Evolutionary conservation across 306 rosid genomes (phyloP), one percentile per base, ranked within the genome.

Genomic region (Castanea crenata): DNA sequence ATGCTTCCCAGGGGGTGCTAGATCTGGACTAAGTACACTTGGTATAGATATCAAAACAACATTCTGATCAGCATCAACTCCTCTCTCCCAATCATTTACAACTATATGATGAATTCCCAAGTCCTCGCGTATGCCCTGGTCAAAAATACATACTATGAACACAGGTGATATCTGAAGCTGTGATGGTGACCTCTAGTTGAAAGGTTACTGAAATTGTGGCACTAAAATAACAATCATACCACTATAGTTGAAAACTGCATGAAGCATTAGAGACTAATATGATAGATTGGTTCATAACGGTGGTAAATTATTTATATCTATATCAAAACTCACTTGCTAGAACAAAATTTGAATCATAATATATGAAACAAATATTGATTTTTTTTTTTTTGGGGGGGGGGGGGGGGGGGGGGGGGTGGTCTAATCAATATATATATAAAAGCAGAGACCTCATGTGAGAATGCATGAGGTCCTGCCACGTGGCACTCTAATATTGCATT

Each of bases 61-160:
- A 76, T 94, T 94, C 85, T 92, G 97, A 75, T 92, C 97, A 1
- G 97, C 96, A 83, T 94, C 98, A 51, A 94, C 97, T 76, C 98
- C 97, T 86, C 97, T 90, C 46, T 83, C 80, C 98, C 98, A 94
- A 69, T 94, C 97, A 73, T 94, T 92, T 41, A 94, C 97, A 78
- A 92, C 97, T 80, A 94, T 90, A 80, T 94, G 97, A 90, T 94
- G 98, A 83, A 94, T 91, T 69, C 97, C 97, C 78, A 94, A 74
- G 82, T 92, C 97, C 68, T 84, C 56, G 0, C 84, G 86, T 76
- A 90, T 83, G 20, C 78, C 93, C 97, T 92, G 91, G 72, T 58
- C 59, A 65, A 70, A 49, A 14, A 70, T 51, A 29, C 55, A 44
- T 1, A 27, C 16, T 23, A 29, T 8, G 73, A 38, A 69, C 69